Conservation (phyloP, 352 stramenopile genomes). For the Phytophthora europaea region DNA sequence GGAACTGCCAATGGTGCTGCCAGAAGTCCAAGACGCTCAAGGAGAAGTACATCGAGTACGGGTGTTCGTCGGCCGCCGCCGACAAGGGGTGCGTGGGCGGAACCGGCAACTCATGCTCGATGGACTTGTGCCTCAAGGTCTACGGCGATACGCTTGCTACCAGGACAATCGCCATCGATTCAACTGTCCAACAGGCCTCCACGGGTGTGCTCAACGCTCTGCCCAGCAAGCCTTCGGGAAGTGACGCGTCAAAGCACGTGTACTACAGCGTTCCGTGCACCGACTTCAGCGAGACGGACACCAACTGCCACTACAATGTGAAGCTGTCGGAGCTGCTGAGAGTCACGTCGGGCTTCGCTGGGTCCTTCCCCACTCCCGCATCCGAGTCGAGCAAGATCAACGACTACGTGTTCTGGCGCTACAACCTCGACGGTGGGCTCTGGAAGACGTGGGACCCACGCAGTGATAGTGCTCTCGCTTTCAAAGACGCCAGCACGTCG, state of each 20-base stretch:
- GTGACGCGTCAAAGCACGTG: slow-evolving; percentile 1
- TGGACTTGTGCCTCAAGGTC: slow-evolving; percentile 54
- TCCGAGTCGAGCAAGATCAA: not conserved
- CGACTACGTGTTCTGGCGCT: slow-evolving; percentile 56
- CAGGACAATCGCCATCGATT: slow-evolving; percentile 28
- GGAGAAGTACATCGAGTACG: not conserved
- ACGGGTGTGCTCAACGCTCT: slow-evolving; percentile 39
- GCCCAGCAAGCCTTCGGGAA: not conserved
- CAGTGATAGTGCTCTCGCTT: slow-evolving; percentile 17
- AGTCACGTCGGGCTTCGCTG: not conserved
- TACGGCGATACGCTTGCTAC: slow-evolving; percentile 45
- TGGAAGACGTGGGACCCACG: slow-evolving; percentile 8
- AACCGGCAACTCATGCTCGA: slow-evolving; percentile 19
- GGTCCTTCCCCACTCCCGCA: not conserved
- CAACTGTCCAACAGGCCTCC: slow-evolving; percentile 25
- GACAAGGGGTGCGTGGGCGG: not conserved
- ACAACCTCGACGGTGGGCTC: slow-evolving; percentile 16
- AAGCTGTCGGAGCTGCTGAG: slow-evolving; percentile 15
- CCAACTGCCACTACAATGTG: not conserved
- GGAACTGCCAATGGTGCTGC: slow-evolving; percentile 1
- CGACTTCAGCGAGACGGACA: not conserved
- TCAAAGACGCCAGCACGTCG: slow-evolving; percentile 33
- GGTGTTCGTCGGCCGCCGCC: not conserved
- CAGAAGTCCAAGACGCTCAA: slow-evolving; percentile 7
- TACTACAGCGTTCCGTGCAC: slow-evolving; percentile 15